Conservation (phyloP, 345 rosid species). For the Salix caprea region DNA sequence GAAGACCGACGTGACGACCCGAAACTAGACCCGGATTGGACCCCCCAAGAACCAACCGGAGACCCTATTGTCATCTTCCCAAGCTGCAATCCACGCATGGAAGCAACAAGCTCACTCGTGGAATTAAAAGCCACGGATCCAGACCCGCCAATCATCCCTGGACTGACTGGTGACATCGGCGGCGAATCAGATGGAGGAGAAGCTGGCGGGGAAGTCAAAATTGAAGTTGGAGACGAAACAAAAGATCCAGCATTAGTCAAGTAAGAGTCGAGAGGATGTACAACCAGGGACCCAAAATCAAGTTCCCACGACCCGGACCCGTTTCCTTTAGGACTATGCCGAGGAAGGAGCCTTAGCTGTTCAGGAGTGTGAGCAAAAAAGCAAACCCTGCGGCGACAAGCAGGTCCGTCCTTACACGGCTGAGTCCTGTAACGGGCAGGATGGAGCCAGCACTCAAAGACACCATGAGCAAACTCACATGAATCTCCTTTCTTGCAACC, state of each 20-base stretch:
- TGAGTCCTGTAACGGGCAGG: constrained; percentile 79
- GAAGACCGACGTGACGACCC: constrained; percentile 36
- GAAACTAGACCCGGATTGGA: constrained; percentile 30
- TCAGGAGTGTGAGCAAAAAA: constrained; percentile 84
- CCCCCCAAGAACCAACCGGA: constrained; percentile 27
- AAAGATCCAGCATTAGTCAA: constrained; percentile 3
- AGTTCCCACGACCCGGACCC: constrained; percentile 2
- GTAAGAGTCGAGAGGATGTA: constrained; percentile 9
- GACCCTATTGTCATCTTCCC: constrained; percentile 25
- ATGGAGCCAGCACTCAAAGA: constrained; percentile 91
- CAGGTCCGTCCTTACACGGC: constrained; percentile 74
- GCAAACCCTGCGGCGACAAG: constrained; percentile 64
- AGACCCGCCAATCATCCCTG: constrained; percentile 11
- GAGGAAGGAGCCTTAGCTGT: constrained; percentile 50
- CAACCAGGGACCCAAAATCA: constrained; percentile 10
- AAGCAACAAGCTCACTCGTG: constrained; percentile 29
- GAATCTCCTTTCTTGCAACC: constrained; percentile 51
- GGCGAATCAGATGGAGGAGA: constrained; percentile 56
- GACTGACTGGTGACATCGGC: constrained; percentile 42
- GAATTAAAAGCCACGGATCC: constrained; percentile 16
- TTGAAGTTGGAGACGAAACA: constrained; percentile 49
- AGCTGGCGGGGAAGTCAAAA: constrained; percentile 35
- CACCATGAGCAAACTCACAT: constrained; percentile 65
- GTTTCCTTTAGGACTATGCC: constrained; percentile 2
- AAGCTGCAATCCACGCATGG: constrained; percentile 42